Evolutionary conservation across 1,284 basidiomycete species (phyloP).

Genomic region (Irpex sp.): DNA sequence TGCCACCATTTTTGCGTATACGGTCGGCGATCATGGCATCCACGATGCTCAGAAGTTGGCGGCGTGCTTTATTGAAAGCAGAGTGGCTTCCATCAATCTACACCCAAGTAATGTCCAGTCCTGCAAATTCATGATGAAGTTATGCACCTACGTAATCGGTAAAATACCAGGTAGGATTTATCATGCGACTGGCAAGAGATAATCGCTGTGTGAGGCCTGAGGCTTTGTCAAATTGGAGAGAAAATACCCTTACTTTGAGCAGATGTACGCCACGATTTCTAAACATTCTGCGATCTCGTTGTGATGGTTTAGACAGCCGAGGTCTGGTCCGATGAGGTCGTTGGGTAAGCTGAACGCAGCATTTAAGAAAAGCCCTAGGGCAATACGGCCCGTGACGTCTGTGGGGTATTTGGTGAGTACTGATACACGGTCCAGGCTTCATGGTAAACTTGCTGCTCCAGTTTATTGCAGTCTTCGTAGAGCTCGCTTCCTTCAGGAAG

Average conservation of each 20-base stretch:
- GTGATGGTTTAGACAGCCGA: slow-evolving; percentile 8
- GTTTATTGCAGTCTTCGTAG: slow-evolving; percentile 10
- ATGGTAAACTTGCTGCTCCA: slow-evolving; percentile 16
- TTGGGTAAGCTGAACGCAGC: slow-evolving; percentile 15
- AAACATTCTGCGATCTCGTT: slow-evolving; percentile 11
- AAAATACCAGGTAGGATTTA: background rate
- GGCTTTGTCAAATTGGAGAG: background rate
- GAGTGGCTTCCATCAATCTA: background rate
- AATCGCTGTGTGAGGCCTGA: background rate
- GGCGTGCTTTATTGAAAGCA: background rate
- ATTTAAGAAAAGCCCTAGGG: slow-evolving; percentile 15
- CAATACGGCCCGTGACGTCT: slow-evolving; percentile 20
- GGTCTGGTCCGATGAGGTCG: slow-evolving; percentile 9
- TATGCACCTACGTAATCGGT: background rate
- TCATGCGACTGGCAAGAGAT: background rate
- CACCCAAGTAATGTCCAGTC: background rate
- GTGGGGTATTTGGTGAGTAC: background rate
- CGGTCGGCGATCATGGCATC: slow-evolving; percentile 7
- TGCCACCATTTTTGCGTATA: background rate
- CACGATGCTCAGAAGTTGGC: slow-evolving; percentile 6
- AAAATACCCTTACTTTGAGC: slow-evolving; percentile 9
- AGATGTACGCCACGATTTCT: slow-evolving; percentile 12
- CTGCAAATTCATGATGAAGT: background rate
- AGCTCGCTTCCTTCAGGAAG: slow-evolving; percentile 4
- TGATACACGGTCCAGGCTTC: background rate